Evolutionary conservation across 129 eudicot genomes (phyloP).

Genomic region (Heracleum sosnowskyi): DNA sequence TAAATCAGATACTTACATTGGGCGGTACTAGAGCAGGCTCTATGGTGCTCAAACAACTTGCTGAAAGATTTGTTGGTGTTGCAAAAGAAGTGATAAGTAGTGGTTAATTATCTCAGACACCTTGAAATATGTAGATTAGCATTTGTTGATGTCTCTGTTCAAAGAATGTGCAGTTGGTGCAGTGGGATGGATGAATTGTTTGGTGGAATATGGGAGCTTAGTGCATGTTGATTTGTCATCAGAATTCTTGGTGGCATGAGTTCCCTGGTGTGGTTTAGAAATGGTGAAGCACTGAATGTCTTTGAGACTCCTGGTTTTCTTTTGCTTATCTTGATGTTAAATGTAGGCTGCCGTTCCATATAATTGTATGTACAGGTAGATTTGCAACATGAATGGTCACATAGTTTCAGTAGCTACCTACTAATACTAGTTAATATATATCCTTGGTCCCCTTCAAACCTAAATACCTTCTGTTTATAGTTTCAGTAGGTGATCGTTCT

Average conservation of each 20-base stretch:
- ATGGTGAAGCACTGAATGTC: conserved; percentile 8
- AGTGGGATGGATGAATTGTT: conserved; percentile 13
- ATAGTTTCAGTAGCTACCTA: conserved; percentile 10
- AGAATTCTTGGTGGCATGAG: conserved; percentile 2
- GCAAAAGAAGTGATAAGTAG: conserved; percentile 15
- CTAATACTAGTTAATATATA: background rate
- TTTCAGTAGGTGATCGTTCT: background rate
- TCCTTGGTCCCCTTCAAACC: conserved; percentile 1
- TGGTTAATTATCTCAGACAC: conserved; percentile 17
- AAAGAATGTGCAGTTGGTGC: conserved; percentile 11
- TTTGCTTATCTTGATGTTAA: background rate
- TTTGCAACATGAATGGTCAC: conserved; percentile 20
- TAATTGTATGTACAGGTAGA: conserved; percentile 34
- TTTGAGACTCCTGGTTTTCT: conserved; percentile 5
- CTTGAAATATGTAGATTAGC: background rate
- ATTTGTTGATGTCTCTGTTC: background rate
- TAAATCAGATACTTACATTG: conserved; percentile 16
- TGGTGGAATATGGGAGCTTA: conserved; percentile 14
- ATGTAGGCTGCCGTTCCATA: conserved; percentile 9
- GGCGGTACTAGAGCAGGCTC: conserved; percentile 26
- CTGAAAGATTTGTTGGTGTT: background rate
- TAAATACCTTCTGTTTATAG: background rate
- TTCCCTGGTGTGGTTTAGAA: background rate
- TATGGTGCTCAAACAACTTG: conserved; percentile 17
- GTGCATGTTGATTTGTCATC: conserved; percentile 6